A percentile compares a stretch with the other conserved stretches of the same genome.
These are phyloP conservation scores for Leishmania martiniquensis DNA, from an alignment of 208 protist genomes.

Conservation along the genomic window DNA sequence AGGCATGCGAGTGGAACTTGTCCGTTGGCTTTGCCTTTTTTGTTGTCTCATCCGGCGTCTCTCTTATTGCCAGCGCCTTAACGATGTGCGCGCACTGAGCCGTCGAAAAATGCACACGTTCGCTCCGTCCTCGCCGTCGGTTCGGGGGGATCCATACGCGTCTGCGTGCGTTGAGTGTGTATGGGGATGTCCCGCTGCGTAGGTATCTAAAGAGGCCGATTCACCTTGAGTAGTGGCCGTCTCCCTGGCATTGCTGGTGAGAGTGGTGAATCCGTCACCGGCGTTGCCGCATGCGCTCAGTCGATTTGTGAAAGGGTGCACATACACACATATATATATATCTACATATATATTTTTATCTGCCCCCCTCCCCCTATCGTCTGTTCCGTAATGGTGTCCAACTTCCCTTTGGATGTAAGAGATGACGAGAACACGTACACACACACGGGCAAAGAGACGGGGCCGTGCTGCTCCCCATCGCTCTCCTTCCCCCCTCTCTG, in stretches of 20 bases:
- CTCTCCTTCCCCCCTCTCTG: no score
- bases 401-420: not conserved
- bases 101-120: not conserved
- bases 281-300: no score
- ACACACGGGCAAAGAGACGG: not conserved
- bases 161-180: not conserved
- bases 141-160: not conserved
- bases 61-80: conserved; percentile 27
- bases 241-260: not conserved
- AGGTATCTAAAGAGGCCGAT: no score
- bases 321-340: no score
- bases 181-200: not conserved
- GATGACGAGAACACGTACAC: not conserved
- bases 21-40: conserved; percentile 29
- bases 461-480: not conserved
- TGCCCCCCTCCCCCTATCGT: not conserved
- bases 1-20: conserved; percentile 24
- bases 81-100: conserved; percentile 22
- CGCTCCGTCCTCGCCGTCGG: not conserved
- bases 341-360: no score
- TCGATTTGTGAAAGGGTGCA: no score
- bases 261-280: no score
- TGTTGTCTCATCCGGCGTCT: conserved; percentile 27
- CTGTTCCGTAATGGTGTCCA: not conserved
- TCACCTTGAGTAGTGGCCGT: not conserved